Base-by-base conservation (phyloP, 208 protist species). In the Acanthamoeba royreba region DNA sequence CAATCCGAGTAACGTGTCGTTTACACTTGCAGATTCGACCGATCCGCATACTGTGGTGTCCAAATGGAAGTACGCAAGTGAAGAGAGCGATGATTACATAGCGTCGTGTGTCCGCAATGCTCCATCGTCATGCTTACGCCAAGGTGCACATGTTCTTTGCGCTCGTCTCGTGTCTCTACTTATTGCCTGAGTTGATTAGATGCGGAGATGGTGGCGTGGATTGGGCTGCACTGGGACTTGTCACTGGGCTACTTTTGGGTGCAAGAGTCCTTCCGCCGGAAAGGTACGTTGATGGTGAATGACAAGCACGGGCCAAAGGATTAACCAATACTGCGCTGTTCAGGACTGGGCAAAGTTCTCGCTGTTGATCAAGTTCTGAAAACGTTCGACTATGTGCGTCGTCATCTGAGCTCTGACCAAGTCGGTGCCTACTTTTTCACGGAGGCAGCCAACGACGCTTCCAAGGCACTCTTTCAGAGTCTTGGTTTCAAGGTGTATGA, bases 121-220 rank as follows among this genome's bases (percentile, higher is more conserved):
- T 0, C 74, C 74, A 0, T 53, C 74, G 0, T 19, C 74, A 1
- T 85, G 74, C 74, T 1, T 85, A 25, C 38, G 74, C 0, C 69
- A 22, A 0, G 69, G 69, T 79, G 46, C 4, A 13, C 25, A 25
- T n/a, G 0, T 28, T 35, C 11, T 8, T 28, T 28, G 55, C 22
- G 11, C 55, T 19, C 55, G n/a, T 5, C 4, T 22, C 55, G 7
- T 8, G 0, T 25, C 55, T 66, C 11, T 0, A 28, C 55, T 66
- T 66, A 28, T 66, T 2, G 55, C 55, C n/a, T 28, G 5, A 66
- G 49, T 22, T 22, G 15, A 58, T 58, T 58, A 58, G 49, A 58
- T n/a, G 49, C 49, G 22, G 74, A 85, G 74, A 85, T 85, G 74
- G 74, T 85, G 43, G 74, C 74, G 0, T 85, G 74, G 74, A 85